Evolutionary conservation across 371 early-diverging fungal genomes (phyloP).

Genomic region (Sporodiniella umbellata): DNA sequence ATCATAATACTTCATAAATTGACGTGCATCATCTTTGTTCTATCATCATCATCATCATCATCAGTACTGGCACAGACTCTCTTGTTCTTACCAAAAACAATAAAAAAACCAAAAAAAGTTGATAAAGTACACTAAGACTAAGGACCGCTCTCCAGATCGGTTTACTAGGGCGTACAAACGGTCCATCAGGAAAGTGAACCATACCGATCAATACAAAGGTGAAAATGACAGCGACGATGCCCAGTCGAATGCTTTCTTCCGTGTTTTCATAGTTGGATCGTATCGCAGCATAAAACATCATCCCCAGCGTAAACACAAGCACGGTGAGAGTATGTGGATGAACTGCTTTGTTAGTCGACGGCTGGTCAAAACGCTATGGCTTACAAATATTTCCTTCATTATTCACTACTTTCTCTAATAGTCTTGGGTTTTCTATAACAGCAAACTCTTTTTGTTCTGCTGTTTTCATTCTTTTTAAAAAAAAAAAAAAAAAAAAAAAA

Average conservation of each 20-base stretch:
- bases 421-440: not conserved
- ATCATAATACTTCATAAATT: conserved; percentile 77
- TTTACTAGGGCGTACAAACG: conserved; percentile 93
- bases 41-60: too few species aligned
- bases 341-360: too few species aligned
- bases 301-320: conserved; percentile 44
- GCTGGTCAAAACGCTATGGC: too few species aligned
- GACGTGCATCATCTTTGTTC: conserved; percentile 83
- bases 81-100: conserved; percentile 83
- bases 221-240: conserved; percentile 64
- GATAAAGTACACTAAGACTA: conserved; percentile 81
- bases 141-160: conserved; percentile 92
- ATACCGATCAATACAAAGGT: conserved; percentile 82
- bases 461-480: not conserved
- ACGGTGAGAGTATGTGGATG: conserved; percentile 55
- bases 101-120: conserved; percentile 82
- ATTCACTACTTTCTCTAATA: conserved; percentile 8
- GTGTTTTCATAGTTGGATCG: conserved; percentile 51
- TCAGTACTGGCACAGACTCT: too few species aligned
- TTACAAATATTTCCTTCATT: conserved; percentile 17
- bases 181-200: conserved; percentile 89
- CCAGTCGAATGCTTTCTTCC: conserved; percentile 65
- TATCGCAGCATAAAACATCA: conserved; percentile 57
- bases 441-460: not conserved
- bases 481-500: not conserved